A percentile compares a stretch with the other conserved stretches of the same genome.
Evolutionary conservation across 441 rosid genomes (phyloP).

Genomic region (Adansonia madagascariensis): DNA sequence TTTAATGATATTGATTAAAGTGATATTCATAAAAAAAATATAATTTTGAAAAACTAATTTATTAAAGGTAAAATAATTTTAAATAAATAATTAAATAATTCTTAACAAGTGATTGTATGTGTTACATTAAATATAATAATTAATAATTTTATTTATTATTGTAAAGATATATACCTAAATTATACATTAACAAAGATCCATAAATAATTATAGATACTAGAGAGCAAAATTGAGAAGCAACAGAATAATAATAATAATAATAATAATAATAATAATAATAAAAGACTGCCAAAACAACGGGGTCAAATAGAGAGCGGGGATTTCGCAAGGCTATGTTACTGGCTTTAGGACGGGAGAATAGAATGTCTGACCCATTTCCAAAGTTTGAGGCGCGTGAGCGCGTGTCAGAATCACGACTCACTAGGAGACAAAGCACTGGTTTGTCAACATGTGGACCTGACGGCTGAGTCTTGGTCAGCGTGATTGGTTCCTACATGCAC

Average conservation of each 20-base stretch:
- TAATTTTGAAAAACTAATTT: too few species aligned
- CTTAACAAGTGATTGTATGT: too few species aligned
- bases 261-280: not conserved
- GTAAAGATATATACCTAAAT: too few species aligned
- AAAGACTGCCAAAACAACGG: slow-evolving; percentile 16
- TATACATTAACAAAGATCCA: too few species aligned
- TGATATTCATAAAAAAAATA: too few species aligned
- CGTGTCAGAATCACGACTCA: slow-evolving; percentile 37
- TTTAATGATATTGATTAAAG: too few species aligned
- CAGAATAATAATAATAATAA: not conserved
- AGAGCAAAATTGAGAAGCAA: too few species aligned
- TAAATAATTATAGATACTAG: too few species aligned
- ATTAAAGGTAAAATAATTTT: too few species aligned
- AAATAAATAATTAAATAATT: too few species aligned
- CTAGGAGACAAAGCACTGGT: slow-evolving; percentile 48
- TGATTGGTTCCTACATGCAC: slow-evolving; percentile 37
- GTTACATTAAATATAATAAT: too few species aligned
- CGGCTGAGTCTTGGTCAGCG: slow-evolving; percentile 21
- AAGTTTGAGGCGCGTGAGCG: slow-evolving; percentile 32
- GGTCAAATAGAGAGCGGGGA: slow-evolving; percentile 12
- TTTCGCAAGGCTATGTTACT: not conserved
- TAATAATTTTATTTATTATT: too few species aligned
- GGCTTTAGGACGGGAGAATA: slow-evolving; percentile 21
- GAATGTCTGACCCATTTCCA: slow-evolving; percentile 34
- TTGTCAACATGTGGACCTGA: slow-evolving; percentile 46